Conservation (phyloP, 345 rosid genomes). For the Murraya paniculata region DNA sequence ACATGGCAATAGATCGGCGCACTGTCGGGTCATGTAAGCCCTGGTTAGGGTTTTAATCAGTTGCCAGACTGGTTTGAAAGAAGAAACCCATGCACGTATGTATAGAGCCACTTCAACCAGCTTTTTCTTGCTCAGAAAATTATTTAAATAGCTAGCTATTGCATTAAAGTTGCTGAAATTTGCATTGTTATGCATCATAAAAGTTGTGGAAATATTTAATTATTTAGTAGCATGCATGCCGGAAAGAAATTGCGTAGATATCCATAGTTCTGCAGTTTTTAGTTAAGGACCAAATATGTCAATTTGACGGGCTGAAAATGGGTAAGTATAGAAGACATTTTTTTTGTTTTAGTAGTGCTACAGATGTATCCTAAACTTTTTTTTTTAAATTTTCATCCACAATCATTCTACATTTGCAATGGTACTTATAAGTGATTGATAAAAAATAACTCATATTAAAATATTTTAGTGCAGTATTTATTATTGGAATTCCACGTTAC, state of each 20-base stretch:
- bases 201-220: background rate
- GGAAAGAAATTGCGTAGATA: background rate
- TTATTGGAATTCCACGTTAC: no score
- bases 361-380: no score
- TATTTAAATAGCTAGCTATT: background rate
- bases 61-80: background rate
- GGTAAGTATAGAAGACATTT: background rate
- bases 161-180: background rate
- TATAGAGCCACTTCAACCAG: background rate
- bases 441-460: no score
- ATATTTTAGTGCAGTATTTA: no score
- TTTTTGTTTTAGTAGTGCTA: background rate
- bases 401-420: no score
- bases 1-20: conserved; percentile 24
- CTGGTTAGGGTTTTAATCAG: conserved; percentile 14
- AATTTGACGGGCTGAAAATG: background rate
- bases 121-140: background rate
- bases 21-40: conserved; percentile 13
- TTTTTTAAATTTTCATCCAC: no score
- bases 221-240: background rate
- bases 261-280: background rate
- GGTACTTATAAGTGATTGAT: no score
- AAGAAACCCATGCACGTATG: conserved; percentile 14
- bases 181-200: background rate
- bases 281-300: background rate